A percentile compares a stretch with the other conserved stretches of the same genome.
These are phyloP conservation scores for Candida peoriensis DNA, from an alignment of 805 yeast genomes.

Conservation along the genomic window DNA sequence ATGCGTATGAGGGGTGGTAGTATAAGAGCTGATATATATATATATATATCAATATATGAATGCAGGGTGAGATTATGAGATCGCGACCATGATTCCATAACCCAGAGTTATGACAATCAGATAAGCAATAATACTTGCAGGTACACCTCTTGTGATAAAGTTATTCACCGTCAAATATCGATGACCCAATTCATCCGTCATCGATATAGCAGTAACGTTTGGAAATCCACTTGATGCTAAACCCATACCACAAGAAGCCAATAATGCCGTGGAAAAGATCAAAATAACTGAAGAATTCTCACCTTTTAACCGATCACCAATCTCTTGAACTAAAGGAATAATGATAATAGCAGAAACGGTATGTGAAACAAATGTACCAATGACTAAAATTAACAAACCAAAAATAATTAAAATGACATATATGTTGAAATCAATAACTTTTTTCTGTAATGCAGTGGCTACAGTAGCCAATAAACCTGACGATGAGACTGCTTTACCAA, in stretches of 20 bases:
- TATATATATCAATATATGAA: too few species aligned
- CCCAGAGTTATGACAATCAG: slow-evolving; percentile 72
- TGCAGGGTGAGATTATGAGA: too few species aligned
- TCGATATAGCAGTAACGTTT: slow-evolving; percentile 95
- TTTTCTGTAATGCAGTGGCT: slow-evolving; percentile 61
- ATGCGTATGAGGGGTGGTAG: too few species aligned
- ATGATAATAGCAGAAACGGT: slow-evolving; percentile 95
- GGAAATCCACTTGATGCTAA: slow-evolving; percentile 97
- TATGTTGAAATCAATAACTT: slow-evolving; percentile 55
- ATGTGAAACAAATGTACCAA: slow-evolving; percentile 94
- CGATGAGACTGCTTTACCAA: slow-evolving; percentile 90
- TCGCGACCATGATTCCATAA: slow-evolving; percentile 58
- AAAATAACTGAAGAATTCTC: slow-evolving; percentile 61
- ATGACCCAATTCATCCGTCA: slow-evolving; percentile 87
- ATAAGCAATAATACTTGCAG: slow-evolving; percentile 75
- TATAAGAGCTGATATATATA: too few species aligned
- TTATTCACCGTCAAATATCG: slow-evolving; percentile 78
- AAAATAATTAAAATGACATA: slow-evolving; percentile 75
- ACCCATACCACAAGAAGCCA: slow-evolving; percentile 95
- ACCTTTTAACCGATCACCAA: slow-evolving; percentile 64
- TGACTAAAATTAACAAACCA: slow-evolving; percentile 74
- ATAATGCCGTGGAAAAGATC: slow-evolving; percentile 44
- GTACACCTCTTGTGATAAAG: slow-evolving; percentile 88
- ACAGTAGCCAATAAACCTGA: slow-evolving; percentile 81
- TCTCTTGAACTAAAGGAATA: slow-evolving; percentile 82